Evolutionary conservation across 2,329 filamentous ascomycete genomes (phyloP), one percentile per base, ranked within the genome.

Genomic region (Pseudogymnoascus sp.): DNA sequence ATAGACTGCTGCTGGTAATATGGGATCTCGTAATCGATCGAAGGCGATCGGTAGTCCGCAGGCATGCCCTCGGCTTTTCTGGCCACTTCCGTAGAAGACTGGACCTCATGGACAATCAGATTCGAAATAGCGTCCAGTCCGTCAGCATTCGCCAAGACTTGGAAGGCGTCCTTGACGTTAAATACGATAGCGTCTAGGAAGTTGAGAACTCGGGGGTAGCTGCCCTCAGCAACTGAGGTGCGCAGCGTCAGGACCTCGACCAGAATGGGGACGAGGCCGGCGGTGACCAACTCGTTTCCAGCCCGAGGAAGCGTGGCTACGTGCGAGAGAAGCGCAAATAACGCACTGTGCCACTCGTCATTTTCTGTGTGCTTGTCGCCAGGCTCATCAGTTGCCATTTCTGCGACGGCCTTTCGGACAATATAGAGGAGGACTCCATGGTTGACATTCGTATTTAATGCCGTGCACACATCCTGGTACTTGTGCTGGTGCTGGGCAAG

Each of bases 381-480:
- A 64, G 80, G 77, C 62, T 88, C 84, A 64, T 86, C 81, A 16
- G 79, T 79, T 63, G 82, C 86, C 78, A 99, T 88, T 66, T 92
- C 90, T 16, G 89, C 88, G 63, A 98, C 90, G 8, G 92, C 90
- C 75, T 96, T 97, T 63, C 93, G 86, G 60, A 96, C 89, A 68
- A 97, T 84, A 71, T 97, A 98, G 68, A 98, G 89, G 50, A 99
- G 82, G 31, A 98, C 89, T 12, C 95, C 96, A 70, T 99, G 96
- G 70, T 96, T 98, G 38, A 98, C 93, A 69, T 93, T 96, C 62
- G 96, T 91, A 71, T 92, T 96, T 43, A 99, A 79, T n/a, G 95
- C 92, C 43, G 91, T 87, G 66, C 92, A 87, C 24, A 99, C 89
- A 73, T 99, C 95, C 35, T 86, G 79, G 31, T 88, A 84, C 71